These are phyloP conservation scores for Penicillium sp. DNA, from an alignment of 2,329 filamentous ascomycete species.

Conservation along the genomic window DNA sequence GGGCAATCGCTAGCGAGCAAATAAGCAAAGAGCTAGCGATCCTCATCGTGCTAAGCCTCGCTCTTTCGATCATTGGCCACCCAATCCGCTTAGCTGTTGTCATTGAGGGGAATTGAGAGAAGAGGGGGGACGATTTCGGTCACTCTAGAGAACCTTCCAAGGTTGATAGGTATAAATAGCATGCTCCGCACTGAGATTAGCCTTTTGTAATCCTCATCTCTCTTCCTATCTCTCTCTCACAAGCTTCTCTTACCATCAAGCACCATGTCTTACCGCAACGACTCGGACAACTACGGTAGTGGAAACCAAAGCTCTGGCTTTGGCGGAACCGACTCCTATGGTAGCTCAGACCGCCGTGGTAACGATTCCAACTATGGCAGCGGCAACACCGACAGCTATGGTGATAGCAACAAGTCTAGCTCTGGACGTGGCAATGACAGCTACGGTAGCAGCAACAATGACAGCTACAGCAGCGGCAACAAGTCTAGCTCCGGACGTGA, in stretches of 20 bases:
- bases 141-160: too few species aligned
- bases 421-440: neutral
- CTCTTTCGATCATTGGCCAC: constrained; percentile 5
- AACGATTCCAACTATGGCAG: neutral
- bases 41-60: neutral
- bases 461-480: neutral
- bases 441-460: neutral
- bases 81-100: constrained; percentile 1
- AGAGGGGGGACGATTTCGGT: neutral
- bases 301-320: constrained; percentile 11
- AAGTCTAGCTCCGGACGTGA: neutral
- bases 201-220: neutral
- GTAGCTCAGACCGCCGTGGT: neutral
- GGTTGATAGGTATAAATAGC: neutral
- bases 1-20: neutral
- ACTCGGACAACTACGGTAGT: constrained; percentile 11
- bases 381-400: neutral
- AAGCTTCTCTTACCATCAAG: neutral
- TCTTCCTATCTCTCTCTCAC: neutral
- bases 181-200: neutral
- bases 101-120: constrained; percentile 4
- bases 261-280: constrained; percentile 11
- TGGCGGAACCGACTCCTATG: constrained; percentile 1
- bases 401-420: constrained; percentile 3
- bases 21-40: constrained; percentile 2